These are phyloP conservation scores for Malus hybrid DNA, from an alignment of 331 rosid species.

Conservation along the genomic window DNA sequence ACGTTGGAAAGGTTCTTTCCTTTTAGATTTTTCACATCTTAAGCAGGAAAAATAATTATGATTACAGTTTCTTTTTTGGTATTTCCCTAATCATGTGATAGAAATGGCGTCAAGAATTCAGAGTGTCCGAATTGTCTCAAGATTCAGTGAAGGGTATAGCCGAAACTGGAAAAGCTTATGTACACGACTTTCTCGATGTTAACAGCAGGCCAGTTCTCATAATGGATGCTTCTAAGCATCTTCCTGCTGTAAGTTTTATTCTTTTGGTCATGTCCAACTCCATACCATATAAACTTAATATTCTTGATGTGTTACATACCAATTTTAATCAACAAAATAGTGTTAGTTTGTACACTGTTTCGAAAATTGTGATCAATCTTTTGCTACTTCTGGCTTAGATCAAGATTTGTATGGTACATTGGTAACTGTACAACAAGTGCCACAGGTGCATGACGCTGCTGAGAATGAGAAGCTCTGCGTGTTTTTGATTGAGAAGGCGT, in stretches of 20 bases:
- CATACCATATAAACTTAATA: neutral
- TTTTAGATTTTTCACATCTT: neutral
- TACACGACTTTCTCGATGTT: slow-evolving; percentile 71
- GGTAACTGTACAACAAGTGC: slow-evolving; percentile 1
- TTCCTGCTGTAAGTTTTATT: slow-evolving; percentile 57
- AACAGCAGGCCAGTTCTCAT: slow-evolving; percentile 70
- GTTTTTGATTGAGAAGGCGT: slow-evolving; percentile 73
- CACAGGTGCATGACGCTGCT: slow-evolving; percentile 53
- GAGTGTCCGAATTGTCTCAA: slow-evolving; percentile 64
- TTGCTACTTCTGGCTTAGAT: neutral
- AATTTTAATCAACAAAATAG: neutral
- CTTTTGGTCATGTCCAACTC: neutral
- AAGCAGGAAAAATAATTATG: neutral
- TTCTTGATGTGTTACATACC: neutral
- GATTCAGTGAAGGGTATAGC: slow-evolving; percentile 51
- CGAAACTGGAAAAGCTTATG: slow-evolving; percentile 71
- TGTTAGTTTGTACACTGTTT: neutral
- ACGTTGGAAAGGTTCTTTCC: neutral
- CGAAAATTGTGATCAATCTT: neutral
- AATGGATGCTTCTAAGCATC: slow-evolving; percentile 70
- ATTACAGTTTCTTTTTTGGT: slow-evolving; percentile 9
- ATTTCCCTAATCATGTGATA: slow-evolving; percentile 20
- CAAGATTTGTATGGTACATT: neutral
- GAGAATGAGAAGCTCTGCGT: slow-evolving; percentile 78
- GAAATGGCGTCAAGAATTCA: slow-evolving; percentile 94